Evolutionary conservation across 169 alveolate species (phyloP).

Genomic region (Plasmodium gaboni): DNA sequence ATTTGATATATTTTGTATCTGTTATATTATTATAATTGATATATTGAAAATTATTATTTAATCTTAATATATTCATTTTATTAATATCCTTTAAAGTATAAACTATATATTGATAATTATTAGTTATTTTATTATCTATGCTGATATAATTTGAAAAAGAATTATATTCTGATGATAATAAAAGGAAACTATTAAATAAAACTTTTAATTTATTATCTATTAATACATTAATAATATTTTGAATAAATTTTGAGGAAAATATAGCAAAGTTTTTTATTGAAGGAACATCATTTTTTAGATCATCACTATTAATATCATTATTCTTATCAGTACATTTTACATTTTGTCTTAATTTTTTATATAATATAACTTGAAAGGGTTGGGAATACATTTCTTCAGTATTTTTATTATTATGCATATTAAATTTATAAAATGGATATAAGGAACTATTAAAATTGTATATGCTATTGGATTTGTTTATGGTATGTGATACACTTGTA

Average conservation of each 20-base stretch:
- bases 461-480: too few species aligned
- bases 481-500: too few species aligned
- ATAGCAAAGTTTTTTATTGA: neutral
- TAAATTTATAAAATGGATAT: too few species aligned
- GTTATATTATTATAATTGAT: neutral
- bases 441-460: too few species aligned
- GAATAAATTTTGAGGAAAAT: constrained; percentile 28
- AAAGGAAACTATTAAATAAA: constrained; percentile 29
- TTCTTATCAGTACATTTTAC: too few species aligned
- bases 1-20: constrained; percentile 22
- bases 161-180: constrained; percentile 49
- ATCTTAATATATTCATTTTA: constrained; percentile 37
- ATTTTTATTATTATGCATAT: too few species aligned
- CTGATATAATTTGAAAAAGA: constrained; percentile 17
- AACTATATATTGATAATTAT: constrained; percentile 57
- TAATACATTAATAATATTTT: constrained; percentile 31
- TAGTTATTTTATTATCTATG: constrained; percentile 3
- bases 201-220: constrained; percentile 47
- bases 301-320: too few species aligned
- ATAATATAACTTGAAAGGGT: too few species aligned
- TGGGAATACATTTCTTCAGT: too few species aligned
- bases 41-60: constrained; percentile 2
- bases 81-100: constrained; percentile 17
- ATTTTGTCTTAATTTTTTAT: too few species aligned
- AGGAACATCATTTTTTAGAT: neutral